Conservation (phyloP, 129 eudicot genomes). For the Solidago caesia region DNA sequence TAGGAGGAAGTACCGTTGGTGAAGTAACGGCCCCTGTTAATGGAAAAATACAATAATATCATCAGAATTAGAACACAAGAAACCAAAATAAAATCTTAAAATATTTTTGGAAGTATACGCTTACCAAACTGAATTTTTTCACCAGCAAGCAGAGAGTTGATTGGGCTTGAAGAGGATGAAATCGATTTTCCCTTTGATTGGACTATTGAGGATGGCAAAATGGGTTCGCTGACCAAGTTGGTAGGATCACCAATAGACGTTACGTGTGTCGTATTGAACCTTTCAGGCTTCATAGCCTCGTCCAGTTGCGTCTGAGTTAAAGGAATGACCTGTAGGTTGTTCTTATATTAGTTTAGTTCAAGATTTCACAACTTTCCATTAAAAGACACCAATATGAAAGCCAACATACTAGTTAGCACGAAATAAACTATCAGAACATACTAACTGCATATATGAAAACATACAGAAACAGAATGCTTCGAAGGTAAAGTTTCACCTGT, state of each 20-base stretch:
- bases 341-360: constrained; percentile 11
- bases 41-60: constrained; percentile 2
- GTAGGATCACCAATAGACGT: constrained; percentile 57
- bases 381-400: constrained; percentile 3
- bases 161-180: constrained; percentile 75
- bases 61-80: constrained; percentile 8
- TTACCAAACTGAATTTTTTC: constrained; percentile 96
- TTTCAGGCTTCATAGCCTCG: constrained; percentile 86
- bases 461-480: neutral
- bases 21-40: constrained; percentile 94
- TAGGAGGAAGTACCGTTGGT: constrained; percentile 72
- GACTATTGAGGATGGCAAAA: constrained; percentile 51
- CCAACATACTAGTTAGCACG: constrained; percentile 4
- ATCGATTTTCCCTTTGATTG: constrained; percentile 60
- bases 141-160: constrained; percentile 91
- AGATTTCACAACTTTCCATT: neutral
- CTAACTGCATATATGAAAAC: neutral
- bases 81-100: neutral
- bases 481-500: constrained; percentile 36
- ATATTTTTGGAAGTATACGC: constrained; percentile 17
- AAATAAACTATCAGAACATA: neutral
- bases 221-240: constrained; percentile 41
- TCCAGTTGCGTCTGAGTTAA: constrained; percentile 89
- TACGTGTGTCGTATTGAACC: constrained; percentile 43
- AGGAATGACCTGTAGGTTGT: constrained; percentile 64